Conservation (phyloP, 306 rosid species). For the Canavalia ensiformis region DNA sequence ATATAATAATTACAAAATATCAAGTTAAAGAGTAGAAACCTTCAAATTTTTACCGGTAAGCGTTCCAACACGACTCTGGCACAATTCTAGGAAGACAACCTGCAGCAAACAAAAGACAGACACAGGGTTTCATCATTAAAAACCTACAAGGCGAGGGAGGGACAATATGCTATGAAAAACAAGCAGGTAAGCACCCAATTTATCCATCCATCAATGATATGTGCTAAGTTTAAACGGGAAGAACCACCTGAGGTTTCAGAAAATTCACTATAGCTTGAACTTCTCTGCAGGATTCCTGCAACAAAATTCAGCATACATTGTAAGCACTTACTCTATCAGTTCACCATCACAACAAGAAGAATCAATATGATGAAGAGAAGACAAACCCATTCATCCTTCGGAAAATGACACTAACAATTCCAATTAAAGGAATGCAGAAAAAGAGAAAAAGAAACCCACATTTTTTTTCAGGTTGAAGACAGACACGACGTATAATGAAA, state of each 20-base stretch:
- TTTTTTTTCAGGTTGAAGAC: slow-evolving; percentile 24
- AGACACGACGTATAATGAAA: slow-evolving; percentile 34
- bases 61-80: slow-evolving; percentile 79
- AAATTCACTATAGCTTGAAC: slow-evolving; percentile 76
- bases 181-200: slow-evolving; percentile 36
- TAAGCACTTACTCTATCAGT: no score
- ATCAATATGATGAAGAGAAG: not conserved
- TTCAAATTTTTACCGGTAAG: slow-evolving; percentile 83
- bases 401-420: slow-evolving; percentile 27
- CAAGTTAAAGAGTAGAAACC: slow-evolving; percentile 57
- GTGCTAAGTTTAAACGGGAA: slow-evolving; percentile 19
- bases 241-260: slow-evolving; percentile 87
- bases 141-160: slow-evolving; percentile 3
- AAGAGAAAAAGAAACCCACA: not conserved
- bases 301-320: slow-evolving; percentile 37
- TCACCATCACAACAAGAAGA: no score
- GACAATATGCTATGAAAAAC: slow-evolving; percentile 39
- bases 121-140: slow-evolving; percentile 20
- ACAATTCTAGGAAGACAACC: slow-evolving; percentile 94
- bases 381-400: not conserved
- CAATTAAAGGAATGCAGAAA: slow-evolving; percentile 15
- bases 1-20: slow-evolving; percentile 7
- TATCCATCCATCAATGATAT: slow-evolving; percentile 9
- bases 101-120: slow-evolving; percentile 52
- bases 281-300: slow-evolving; percentile 88